phyloP scores from a whole-genome alignment of 2,329 filamentous ascomycete genomes.

The Exophiala xenobiotica region DNA sequence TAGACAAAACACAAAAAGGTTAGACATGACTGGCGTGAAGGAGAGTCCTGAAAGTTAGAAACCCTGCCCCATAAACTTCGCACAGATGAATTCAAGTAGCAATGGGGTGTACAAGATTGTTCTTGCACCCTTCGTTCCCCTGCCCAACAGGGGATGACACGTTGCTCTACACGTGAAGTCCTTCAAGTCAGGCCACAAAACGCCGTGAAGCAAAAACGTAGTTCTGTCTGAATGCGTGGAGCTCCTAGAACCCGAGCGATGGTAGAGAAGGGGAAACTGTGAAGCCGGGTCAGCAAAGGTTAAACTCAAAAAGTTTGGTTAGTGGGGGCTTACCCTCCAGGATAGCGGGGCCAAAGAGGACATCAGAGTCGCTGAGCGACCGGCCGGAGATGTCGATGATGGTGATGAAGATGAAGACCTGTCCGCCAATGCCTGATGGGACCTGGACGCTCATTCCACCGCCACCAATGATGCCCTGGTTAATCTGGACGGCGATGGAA shows the following conservation, averaged over 20 bases:
- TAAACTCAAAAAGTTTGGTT: background rate
- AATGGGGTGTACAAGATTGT: background rate
- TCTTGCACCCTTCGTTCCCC: background rate
- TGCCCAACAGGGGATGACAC: background rate
- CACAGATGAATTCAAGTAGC: background rate
- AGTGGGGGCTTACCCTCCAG: constrained; percentile 25
- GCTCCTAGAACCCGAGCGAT: background rate
- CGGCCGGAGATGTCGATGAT: constrained; percentile 23
- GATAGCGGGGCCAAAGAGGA: constrained; percentile 30
- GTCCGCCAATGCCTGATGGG: constrained; percentile 24
- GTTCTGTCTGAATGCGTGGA: too few relatives aligned
- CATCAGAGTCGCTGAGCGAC: constrained; percentile 20
- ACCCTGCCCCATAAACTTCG: background rate
- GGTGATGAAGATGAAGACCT: constrained; percentile 30
- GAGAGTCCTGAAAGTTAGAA: background rate
- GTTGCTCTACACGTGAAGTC: background rate
- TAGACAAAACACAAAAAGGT: constrained; percentile 1
- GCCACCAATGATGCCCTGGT: constrained; percentile 1
- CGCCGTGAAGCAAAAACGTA: constrained; percentile 14
- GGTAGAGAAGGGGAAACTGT: constrained; percentile 19
- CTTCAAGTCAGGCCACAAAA: constrained; percentile 1
- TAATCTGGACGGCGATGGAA: constrained; percentile 15
- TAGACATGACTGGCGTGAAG: background rate
- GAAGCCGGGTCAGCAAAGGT: background rate
- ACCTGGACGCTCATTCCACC: constrained; percentile 16